Evolutionary conservation across 2,329 filamentous ascomycete genomes (phyloP).

Genomic region (Xenoacremonium recifei): DNA sequence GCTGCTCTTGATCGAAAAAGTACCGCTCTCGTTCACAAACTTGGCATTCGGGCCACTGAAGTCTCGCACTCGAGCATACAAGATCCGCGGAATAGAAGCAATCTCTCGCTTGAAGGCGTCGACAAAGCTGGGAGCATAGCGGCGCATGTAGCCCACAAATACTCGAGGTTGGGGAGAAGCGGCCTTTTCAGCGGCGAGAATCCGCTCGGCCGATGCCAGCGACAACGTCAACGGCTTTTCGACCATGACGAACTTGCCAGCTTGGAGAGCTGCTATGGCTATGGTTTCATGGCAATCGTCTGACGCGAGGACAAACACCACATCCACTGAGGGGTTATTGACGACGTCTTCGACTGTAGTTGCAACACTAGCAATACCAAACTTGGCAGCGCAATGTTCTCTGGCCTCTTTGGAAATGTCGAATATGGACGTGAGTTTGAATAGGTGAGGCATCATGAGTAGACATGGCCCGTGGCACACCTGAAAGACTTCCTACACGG

Average conservation of each 20-base stretch:
- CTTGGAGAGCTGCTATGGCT: constrained; percentile 46
- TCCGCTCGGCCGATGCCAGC: constrained; percentile 40
- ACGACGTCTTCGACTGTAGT: constrained; percentile 39
- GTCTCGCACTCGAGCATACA: constrained; percentile 49
- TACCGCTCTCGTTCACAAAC: constrained; percentile 47
- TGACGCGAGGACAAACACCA: constrained; percentile 51
- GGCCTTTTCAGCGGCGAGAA: constrained; percentile 46
- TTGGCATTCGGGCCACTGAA: constrained; percentile 48
- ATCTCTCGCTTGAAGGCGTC: constrained; percentile 52
- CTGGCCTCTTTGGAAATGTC: constrained; percentile 40
- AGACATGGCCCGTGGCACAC: too few species aligned
- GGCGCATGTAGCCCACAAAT: constrained; percentile 60
- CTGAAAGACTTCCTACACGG: too few species aligned
- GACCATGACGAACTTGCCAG: constrained; percentile 56
- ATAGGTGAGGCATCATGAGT: too few species aligned
- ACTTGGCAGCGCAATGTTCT: constrained; percentile 28
- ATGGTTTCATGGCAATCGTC: constrained; percentile 53
- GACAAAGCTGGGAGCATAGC: constrained; percentile 53
- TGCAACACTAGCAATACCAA: constrained; percentile 30
- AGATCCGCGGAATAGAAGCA: constrained; percentile 44
- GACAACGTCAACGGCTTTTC: constrained; percentile 57
- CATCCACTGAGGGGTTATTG: constrained; percentile 40
- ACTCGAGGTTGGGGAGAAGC: constrained; percentile 40
- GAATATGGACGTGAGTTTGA: constrained; percentile 46
- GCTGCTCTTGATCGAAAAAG: constrained; percentile 39